phyloP scores from a whole-genome alignment of 129 eudicot species.

The Logfia minima region DNA sequence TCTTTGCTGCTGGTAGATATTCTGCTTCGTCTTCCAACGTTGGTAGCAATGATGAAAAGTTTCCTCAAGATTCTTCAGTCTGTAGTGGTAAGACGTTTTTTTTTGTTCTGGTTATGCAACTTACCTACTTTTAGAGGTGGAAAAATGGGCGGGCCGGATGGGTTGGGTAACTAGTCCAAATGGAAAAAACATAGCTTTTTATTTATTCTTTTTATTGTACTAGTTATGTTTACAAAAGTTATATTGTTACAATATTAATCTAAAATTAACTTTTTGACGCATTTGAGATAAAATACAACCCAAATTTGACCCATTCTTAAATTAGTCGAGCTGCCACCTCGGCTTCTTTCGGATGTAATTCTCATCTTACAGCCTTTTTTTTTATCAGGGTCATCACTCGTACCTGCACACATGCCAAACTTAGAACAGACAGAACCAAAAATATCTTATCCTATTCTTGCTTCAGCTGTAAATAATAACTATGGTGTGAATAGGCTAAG shows the following conservation, averaged over 20 bases:
- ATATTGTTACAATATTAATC: not conserved
- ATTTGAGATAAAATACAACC: not conserved
- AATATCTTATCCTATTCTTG: slow-evolving; percentile 36
- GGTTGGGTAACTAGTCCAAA: not conserved
- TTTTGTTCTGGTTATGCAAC: slow-evolving; percentile 6
- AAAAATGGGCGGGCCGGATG: not conserved
- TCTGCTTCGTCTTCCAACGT: slow-evolving; percentile 39
- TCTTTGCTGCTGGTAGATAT: slow-evolving; percentile 34
- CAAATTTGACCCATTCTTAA: not conserved
- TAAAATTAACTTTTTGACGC: not conserved
- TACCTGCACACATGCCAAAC: slow-evolving; percentile 15
- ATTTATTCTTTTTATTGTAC: not conserved
- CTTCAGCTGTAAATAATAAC: slow-evolving; percentile 30
- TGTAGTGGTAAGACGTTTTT: slow-evolving; percentile 29
- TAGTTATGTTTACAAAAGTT: not conserved
- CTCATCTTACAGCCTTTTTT: not conserved
- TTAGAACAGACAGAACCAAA: slow-evolving; percentile 20
- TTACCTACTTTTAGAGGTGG: not conserved
- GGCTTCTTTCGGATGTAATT: not conserved
- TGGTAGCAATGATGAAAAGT: slow-evolving; percentile 39
- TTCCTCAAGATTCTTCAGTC: slow-evolving; percentile 26
- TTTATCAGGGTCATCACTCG: slow-evolving; percentile 36
- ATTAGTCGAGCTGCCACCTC: not conserved
- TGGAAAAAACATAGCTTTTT: not conserved
- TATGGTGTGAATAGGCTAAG: slow-evolving; percentile 33